Percentiles rank a stretch among this genome's conserved stretches.
phyloP scores from a whole-genome alignment of 2,329 filamentous ascomycete species.

The Curvularia eragrostidis region DNA sequence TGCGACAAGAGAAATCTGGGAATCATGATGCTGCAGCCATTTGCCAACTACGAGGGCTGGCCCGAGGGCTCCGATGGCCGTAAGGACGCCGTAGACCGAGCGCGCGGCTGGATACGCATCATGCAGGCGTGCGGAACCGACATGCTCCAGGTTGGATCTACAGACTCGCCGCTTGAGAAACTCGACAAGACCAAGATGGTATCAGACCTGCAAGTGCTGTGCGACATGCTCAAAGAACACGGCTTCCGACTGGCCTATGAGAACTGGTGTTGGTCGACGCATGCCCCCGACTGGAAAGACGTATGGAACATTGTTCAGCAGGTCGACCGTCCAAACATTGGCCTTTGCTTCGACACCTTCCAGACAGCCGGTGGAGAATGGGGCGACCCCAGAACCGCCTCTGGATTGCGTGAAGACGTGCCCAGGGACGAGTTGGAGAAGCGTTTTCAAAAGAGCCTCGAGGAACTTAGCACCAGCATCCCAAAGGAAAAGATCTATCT shows the following conservation, averaged over 20 bases:
- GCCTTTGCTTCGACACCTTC: conserved; percentile 79
- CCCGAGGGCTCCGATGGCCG: conserved; percentile 63
- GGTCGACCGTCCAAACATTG: conserved; percentile 70
- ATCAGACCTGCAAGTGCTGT: conserved; percentile 66
- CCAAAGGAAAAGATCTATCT: conserved; percentile 75
- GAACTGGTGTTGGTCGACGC: conserved; percentile 75
- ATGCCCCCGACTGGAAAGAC: conserved; percentile 71
- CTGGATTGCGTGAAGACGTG: conserved; percentile 63
- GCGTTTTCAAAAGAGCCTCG: conserved; percentile 62
- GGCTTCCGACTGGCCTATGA: conserved; percentile 74
- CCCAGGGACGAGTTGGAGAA: conserved; percentile 56
- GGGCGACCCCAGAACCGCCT: conserved; percentile 71
- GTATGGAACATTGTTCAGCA: conserved; percentile 72
- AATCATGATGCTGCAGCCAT: conserved; percentile 77
- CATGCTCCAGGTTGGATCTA: conserved; percentile 70
- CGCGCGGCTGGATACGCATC: conserved; percentile 71
- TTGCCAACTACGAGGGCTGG: conserved; percentile 81
- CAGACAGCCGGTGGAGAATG: conserved; percentile 76
- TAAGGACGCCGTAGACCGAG: conserved; percentile 67
- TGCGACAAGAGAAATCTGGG: conserved; percentile 62
- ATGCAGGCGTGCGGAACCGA: conserved; percentile 74
- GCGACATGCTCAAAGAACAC: conserved; percentile 60
- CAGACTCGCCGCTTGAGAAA: conserved; percentile 64
- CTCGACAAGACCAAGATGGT: conserved; percentile 64
- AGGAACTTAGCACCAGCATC: conserved; percentile 63